Base-by-base conservation (phyloP, 2,329 filamentous ascomycete species). In the Fusarium penzigii region DNA sequence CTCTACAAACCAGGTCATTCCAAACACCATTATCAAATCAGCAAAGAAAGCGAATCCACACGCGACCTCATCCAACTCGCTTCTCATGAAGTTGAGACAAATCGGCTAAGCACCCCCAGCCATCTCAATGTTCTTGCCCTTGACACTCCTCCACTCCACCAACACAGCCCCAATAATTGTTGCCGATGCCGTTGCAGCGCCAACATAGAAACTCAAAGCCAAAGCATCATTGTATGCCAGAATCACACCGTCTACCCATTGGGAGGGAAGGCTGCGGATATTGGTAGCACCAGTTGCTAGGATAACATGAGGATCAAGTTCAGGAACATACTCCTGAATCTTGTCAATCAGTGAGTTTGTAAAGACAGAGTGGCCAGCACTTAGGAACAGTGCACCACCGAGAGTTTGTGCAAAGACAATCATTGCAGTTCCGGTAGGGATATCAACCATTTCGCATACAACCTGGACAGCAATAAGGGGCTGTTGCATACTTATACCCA, bases 81-180 rank as follows among this genome's bases (percentile, higher is more conserved):
- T 25, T 25, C 20, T 25, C 20, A 25, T 25, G 20, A 25, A 25
- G 20, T 25, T 25, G 20, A 25, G 20, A 25, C 20, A 25, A 7
- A 25, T 25, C 32, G 34, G 8, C 57, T 65, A 67, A 13, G 56
- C 61, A 38, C 57, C 61, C 29, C 41, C 61, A 6, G 59, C 60
- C 65, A 67, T 62, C 46, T 69, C 66, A 39, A 70, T 56, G 9
- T 80, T 79, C 69, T 79, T 82, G 5, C 79, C 80, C 64, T 82
- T 84, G 17, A 84, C 76, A 52, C 77, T 82, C 72, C 76, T 79
- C 78, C 78, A 81, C 64, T 83, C 79, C 46, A 80, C 72, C 8
- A 74, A 67, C 12, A 73, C 61, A 2, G 72, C 67, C 2, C 76
- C 75, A 17, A 77, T 40, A 41, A 79, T 72, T 0, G 75, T 71